Conservation (phyloP, 257 asterid species). For the Solanum medicagineum region DNA sequence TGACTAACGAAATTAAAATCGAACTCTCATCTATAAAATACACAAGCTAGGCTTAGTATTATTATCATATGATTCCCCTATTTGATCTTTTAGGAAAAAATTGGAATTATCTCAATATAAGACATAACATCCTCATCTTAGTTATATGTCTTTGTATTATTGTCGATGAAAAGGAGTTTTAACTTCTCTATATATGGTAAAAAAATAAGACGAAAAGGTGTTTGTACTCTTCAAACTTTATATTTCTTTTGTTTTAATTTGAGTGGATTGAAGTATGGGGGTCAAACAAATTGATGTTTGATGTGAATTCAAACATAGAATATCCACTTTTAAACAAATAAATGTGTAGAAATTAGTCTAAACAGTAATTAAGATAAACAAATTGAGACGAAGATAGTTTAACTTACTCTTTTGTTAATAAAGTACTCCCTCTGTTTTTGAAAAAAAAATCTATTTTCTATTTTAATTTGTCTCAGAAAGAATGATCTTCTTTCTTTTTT, state of each 20-base stretch:
- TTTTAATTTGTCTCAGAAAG: no score
- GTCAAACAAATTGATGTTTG: not conserved
- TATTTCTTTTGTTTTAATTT: not conserved
- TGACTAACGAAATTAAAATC: not conserved
- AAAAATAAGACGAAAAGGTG: not conserved
- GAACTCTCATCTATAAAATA: not conserved
- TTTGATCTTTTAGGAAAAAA: not conserved
- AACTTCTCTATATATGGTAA: not conserved
- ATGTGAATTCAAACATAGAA: not conserved
- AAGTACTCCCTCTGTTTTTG: no score
- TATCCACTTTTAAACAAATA: not conserved
- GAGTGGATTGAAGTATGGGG: not conserved
- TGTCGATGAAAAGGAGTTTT: not conserved
- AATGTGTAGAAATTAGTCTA: not conserved
- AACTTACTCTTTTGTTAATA: not conserved
- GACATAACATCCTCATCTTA: not conserved
- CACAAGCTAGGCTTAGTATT: not conserved
- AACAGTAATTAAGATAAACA: not conserved
- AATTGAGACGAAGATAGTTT: rapidly evolving
- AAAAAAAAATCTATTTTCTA: no score
- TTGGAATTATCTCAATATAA: no score
- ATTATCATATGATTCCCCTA: not conserved
- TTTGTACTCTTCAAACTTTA: not conserved
- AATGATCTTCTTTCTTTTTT: no score
- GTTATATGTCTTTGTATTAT: not conserved